Conservation (phyloP, 2,329 filamentous ascomycete genomes). For the Fusarium annulatum region DNA sequence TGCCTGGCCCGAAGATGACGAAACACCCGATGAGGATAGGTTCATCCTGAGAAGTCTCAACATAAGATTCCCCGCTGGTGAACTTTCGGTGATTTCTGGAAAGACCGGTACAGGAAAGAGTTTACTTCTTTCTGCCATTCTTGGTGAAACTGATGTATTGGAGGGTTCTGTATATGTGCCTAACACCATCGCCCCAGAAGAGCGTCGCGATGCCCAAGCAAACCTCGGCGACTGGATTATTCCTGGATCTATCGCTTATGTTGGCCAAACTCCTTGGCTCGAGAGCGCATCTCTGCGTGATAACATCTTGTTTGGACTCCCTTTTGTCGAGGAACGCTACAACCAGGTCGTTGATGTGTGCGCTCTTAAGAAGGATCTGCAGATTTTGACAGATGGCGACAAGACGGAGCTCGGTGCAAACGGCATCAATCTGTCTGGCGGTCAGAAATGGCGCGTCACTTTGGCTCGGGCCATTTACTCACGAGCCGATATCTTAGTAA, state of each 20-base stretch:
- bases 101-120: conserved; percentile 84
- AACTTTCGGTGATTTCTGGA: conserved; percentile 80
- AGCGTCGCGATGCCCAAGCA: conserved; percentile 72
- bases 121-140: conserved; percentile 76
- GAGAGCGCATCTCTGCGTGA: conserved; percentile 83
- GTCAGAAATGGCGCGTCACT: conserved; percentile 84
- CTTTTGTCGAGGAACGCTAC: conserved; percentile 76
- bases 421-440: conserved; percentile 85
- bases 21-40: conserved; percentile 65
- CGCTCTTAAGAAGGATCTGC: conserved; percentile 78
- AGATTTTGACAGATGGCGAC: conserved; percentile 81
- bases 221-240: conserved; percentile 75
- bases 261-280: conserved; percentile 86
- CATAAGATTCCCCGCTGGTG: conserved; percentile 73
- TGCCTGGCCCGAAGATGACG: conserved; percentile 77
- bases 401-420: conserved; percentile 85
- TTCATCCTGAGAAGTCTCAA: conserved; percentile 75
- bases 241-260: conserved; percentile 75
- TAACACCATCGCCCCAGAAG: conserved; percentile 58
- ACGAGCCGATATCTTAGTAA: conserved; percentile 77
- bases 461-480: conserved; percentile 85
- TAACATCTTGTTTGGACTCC: conserved; percentile 83
- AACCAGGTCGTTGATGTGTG: conserved; percentile 76
- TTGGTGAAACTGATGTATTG: conserved; percentile 80
- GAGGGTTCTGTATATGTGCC: conserved; percentile 70